A percentile compares a stretch with the other conserved stretches of the same genome.
These are phyloP conservation scores for Mollisia scopiformis DNA, from an alignment of 2,329 filamentous ascomycete species.

Conservation along the genomic window DNA sequence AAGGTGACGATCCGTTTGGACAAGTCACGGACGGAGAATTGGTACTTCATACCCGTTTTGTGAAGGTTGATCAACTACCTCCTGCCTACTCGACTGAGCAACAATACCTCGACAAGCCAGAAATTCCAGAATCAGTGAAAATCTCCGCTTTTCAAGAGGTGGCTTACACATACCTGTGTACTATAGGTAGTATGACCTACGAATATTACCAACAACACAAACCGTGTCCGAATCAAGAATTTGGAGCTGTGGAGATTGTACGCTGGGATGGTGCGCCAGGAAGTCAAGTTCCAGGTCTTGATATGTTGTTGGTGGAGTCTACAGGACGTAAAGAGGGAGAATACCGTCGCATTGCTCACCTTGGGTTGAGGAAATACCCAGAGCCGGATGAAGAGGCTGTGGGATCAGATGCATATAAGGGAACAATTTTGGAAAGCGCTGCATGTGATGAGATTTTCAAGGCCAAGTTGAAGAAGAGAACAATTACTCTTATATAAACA, in stretches of 20 bases:
- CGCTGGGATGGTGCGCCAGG: constrained; percentile 12
- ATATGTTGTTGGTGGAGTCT: constrained; percentile 19
- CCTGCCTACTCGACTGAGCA: constrained; percentile 13
- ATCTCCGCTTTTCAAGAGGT: constrained; percentile 7
- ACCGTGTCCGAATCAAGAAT: constrained; percentile 10
- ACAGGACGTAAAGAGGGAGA: constrained; percentile 13
- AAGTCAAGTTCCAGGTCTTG: constrained; percentile 11
- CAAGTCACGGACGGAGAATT: constrained; percentile 17
- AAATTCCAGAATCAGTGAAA: background rate
- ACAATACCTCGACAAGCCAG: constrained; percentile 9
- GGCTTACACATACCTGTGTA: constrained; percentile 5
- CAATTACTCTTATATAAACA: constrained; percentile 30
- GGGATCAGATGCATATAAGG: constrained; percentile 2
- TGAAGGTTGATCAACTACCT: constrained; percentile 8
- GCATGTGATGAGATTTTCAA: constrained; percentile 19
- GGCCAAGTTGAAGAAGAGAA: constrained; percentile 16
- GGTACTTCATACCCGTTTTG: constrained; percentile 13
- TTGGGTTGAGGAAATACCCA: constrained; percentile 12
- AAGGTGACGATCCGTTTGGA: constrained; percentile 17
- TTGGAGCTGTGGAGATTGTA: constrained; percentile 15
- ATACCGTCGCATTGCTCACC: constrained; percentile 14
- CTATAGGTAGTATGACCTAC: constrained; percentile 14
- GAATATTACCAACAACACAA: constrained; percentile 20
- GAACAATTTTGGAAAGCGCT: constrained; percentile 8
- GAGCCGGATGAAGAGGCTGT: constrained; percentile 11